phyloP scores from a whole-genome alignment of 257 asterid species.

The Solanum ossicruentum region DNA sequence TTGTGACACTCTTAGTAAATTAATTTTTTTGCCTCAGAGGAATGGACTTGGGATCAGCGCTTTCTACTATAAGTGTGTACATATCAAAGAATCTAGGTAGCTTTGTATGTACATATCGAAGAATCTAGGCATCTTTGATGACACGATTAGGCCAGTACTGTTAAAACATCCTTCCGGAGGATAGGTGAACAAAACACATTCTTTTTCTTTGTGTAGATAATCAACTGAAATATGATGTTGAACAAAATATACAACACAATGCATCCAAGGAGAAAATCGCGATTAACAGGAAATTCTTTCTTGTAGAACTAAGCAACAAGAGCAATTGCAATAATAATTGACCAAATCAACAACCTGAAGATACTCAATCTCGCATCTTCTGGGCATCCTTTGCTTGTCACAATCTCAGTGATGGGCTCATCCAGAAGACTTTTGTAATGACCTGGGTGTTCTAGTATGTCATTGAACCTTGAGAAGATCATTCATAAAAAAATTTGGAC shows the following conservation, averaged over 20 bases:
- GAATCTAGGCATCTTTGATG: constrained; percentile 59
- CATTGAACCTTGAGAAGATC: too few relatives aligned
- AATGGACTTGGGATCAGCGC: constrained; percentile 22
- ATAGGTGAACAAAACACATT: constrained; percentile 78
- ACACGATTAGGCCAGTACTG: constrained; percentile 62
- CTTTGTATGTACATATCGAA: too few relatives aligned
- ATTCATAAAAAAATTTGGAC: too few relatives aligned
- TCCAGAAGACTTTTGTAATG: too few relatives aligned
- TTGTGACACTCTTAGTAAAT: constrained; percentile 75
- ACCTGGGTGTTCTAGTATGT: too few relatives aligned
- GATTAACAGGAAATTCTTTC: constrained; percentile 82
- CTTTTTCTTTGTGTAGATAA: constrained; percentile 61
- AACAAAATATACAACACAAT: constrained; percentile 62
- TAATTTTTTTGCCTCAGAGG: constrained; percentile 58
- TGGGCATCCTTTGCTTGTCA: constrained; percentile 67
- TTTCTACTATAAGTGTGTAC: constrained; percentile 48
- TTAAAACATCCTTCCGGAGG: constrained; percentile 64
- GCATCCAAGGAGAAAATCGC: constrained; percentile 75
- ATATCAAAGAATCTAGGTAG: constrained; percentile 55
- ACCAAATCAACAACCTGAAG: constrained; percentile 59
- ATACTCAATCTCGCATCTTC: constrained; percentile 89
- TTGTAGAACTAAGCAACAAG: constrained; percentile 91
- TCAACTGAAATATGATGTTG: constrained; percentile 65
- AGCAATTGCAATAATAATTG: constrained; percentile 52
- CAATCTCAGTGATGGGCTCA: constrained; percentile 43